Evolutionary conservation across 2,329 filamentous ascomycete genomes (phyloP), one percentile per base, ranked within the genome.

Genomic region (Elsinoe perseae): DNA sequence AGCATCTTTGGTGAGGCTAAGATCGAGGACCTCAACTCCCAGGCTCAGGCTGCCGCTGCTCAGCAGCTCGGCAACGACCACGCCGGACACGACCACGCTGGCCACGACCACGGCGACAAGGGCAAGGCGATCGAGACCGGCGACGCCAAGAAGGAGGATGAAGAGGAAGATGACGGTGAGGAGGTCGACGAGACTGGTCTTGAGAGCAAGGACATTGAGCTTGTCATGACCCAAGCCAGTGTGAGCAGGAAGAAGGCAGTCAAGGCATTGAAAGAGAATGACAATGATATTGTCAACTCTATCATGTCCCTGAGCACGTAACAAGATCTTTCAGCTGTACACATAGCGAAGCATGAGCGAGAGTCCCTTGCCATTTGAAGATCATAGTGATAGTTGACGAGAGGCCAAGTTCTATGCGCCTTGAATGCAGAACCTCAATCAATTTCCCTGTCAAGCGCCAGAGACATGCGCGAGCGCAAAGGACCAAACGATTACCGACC

Each of bases 1-100:
- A 96, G 92, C 78, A 95, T 97, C 76, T 98, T 98, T 73, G 93
- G 93, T 75, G 95, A 98, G 82, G 93, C 95, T 72, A 98, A 98
- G 88, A 97, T 98, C 65, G 93, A 98, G 84, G 95, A 98, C 77
- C 82, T 97, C 70, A 98, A 97, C 86, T 95, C 93, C 68, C 89
- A 92, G 73, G 92, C 92, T 69, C 93, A 97, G 80, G 89, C 92
- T 69, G 89, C 88, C 65, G 93, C 93, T 68, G 92, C 92, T 67
- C 89, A 95, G 78, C 91, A 96, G 79, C 88, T 98, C 67, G 90
- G 90, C 68, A 85, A 84, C 63, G 81, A 82, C 68, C 85, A 84
- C 66, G 80, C 80, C 66, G 76, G 77, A 62, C 81, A 84, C 71
- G 83, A 87, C 70, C 84, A 86, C 76, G 78, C 83, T 64, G 82